Conservation (phyloP, 495 filamentous ascomycete species). For the Penicillium subrubescens region DNA sequence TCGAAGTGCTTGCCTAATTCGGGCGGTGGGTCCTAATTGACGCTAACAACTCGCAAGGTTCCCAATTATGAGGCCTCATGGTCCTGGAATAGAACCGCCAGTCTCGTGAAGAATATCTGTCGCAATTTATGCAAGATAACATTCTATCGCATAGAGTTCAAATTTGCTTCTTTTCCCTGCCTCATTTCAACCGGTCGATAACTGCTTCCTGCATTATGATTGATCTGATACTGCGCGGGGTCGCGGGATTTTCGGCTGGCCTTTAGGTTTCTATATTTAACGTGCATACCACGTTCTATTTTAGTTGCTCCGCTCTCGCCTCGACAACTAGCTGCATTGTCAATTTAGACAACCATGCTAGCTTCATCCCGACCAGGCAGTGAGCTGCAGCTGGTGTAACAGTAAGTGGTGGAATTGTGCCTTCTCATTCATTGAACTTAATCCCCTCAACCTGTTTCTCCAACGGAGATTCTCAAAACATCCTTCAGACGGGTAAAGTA, state of each 20-base stretch:
- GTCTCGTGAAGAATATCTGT: not conserved
- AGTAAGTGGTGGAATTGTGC: not conserved
- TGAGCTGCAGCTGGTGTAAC: not conserved
- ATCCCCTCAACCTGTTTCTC: not conserved
- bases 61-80: not conserved
- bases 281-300: not conserved
- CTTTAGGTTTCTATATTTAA: conserved; percentile 18
- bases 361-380: not conserved
- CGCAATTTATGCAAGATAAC: not conserved
- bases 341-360: not conserved
- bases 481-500: conserved; percentile 1
- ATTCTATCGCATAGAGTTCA: not conserved
- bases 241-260: conserved; percentile 7
- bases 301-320: not conserved
- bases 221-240: conserved; percentile 5
- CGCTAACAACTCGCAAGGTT: not conserved
- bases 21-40: not conserved
- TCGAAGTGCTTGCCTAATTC: not conserved
- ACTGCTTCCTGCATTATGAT: not conserved
- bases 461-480: not conserved
- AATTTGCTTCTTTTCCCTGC: not conserved
- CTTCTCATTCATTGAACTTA: not conserved
- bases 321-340: not conserved
- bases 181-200: not conserved
- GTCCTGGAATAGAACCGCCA: not conserved